Percentiles rank a stretch among this genome's conserved stretches.
Conservation (phyloP, 2,329 filamentous ascomycete genomes). For the Alternaria atra region DNA sequence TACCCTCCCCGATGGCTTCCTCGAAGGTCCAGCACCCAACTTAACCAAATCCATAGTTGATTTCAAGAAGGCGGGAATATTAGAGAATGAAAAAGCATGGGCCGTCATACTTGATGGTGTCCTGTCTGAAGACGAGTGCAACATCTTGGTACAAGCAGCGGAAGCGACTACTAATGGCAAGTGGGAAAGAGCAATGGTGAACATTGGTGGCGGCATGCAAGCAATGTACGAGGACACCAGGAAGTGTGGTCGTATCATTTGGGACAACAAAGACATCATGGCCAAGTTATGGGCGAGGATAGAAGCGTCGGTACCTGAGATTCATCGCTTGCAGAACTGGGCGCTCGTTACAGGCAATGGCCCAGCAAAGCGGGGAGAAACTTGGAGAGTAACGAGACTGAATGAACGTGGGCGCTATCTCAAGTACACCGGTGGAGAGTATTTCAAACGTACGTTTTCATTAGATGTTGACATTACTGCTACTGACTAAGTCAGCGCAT, state of each 20-base stretch:
- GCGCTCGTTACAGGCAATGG: constrained; percentile 57
- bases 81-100: constrained; percentile 63
- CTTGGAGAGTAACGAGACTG: constrained; percentile 59
- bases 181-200: constrained; percentile 76
- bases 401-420: constrained; percentile 81
- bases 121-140: constrained; percentile 71
- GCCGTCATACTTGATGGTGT: constrained; percentile 72
- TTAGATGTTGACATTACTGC: neutral
- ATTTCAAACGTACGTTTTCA: constrained; percentile 64
- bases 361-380: constrained; percentile 54
- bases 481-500: constrained; percentile 61
- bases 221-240: constrained; percentile 65
- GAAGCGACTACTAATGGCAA: constrained; percentile 45
- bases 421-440: constrained; percentile 75
- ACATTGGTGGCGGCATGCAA: constrained; percentile 70
- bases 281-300: constrained; percentile 70
- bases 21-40: constrained; percentile 56
- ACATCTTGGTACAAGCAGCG: constrained; percentile 38
- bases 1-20: constrained; percentile 59
- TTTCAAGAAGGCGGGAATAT: constrained; percentile 59
- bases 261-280: constrained; percentile 71
- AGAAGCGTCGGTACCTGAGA: constrained; percentile 57
- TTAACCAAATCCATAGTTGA: constrained; percentile 62
- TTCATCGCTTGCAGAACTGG: constrained; percentile 54
- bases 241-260: constrained; percentile 80